These are phyloP conservation scores for Nidularia pulvinata DNA, from an alignment of 768 basidiomycete genomes.

Conservation along the genomic window DNA sequence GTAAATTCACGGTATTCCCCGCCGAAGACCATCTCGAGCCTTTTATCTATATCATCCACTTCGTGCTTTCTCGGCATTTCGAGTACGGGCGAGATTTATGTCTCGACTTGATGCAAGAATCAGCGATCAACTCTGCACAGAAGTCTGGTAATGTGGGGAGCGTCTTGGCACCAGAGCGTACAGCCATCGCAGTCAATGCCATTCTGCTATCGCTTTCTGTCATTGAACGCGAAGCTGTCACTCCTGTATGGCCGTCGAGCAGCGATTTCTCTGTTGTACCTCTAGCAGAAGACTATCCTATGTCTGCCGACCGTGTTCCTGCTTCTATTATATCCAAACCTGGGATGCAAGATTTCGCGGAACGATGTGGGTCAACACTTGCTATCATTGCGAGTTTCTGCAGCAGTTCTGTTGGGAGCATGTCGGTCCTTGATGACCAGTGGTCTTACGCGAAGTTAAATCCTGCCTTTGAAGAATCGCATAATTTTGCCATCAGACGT, in stretches of 20 bases:
- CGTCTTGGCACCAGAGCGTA: slow-evolving; percentile 68
- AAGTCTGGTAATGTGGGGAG: slow-evolving; percentile 37
- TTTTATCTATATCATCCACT: slow-evolving; percentile 80
- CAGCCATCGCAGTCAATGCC: slow-evolving; percentile 75
- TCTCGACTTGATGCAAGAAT: slow-evolving; percentile 79
- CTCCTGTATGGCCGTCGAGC: slow-evolving; percentile 80
- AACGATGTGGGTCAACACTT: slow-evolving; percentile 58
- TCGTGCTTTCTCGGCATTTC: slow-evolving; percentile 79
- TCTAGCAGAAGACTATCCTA: slow-evolving; percentile 65
- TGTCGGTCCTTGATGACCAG: slow-evolving; percentile 87
- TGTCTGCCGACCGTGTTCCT: slow-evolving; percentile 65
- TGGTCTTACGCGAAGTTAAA: slow-evolving; percentile 66
- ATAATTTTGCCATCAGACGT: slow-evolving; percentile 64
- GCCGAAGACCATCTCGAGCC: slow-evolving; percentile 78
- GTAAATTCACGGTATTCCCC: slow-evolving; percentile 57
- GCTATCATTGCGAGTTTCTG: slow-evolving; percentile 58
- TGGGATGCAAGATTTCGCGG: slow-evolving; percentile 73
- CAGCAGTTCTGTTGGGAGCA: slow-evolving; percentile 63
- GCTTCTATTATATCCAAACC: slow-evolving; percentile 54
- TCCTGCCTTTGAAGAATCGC: slow-evolving; percentile 66
- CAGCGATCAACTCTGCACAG: slow-evolving; percentile 39
- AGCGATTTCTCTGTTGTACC: slow-evolving; percentile 61
- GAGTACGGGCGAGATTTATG: slow-evolving; percentile 86
- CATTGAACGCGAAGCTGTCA: slow-evolving; percentile 68
- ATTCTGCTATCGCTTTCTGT: slow-evolving; percentile 69